Evolutionary conservation across 495 filamentous ascomycete genomes (phyloP).

Genomic region (Penicillium psychrofluorescens): DNA sequence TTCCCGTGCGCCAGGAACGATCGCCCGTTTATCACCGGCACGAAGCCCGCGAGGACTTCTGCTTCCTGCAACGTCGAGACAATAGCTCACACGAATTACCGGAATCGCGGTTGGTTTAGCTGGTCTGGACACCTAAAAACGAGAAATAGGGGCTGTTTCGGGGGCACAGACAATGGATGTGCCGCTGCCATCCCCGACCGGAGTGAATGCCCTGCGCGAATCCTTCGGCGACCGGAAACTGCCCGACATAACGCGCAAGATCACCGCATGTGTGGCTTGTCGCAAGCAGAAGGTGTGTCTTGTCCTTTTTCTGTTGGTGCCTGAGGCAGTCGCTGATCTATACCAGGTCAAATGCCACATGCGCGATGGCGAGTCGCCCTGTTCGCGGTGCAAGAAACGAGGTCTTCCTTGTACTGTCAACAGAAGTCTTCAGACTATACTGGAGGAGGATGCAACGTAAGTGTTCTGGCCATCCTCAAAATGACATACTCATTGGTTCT

Average conservation of each 20-base stretch:
- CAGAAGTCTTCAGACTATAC: conserved; percentile 26
- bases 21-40: too few relatives aligned
- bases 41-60: too few relatives aligned
- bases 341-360: conserved; percentile 38
- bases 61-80: too few relatives aligned
- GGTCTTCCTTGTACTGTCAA: conserved; percentile 27
- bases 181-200: conserved; percentile 11
- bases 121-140: too few relatives aligned
- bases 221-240: conserved; percentile 28
- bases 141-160: neutral
- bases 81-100: too few relatives aligned
- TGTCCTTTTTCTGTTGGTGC: too few relatives aligned
- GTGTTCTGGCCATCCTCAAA: neutral
- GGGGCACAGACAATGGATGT: conserved; percentile 4
- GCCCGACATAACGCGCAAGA: conserved; percentile 30
- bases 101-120: too few relatives aligned
- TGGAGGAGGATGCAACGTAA: conserved; percentile 28
- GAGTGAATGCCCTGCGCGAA: conserved; percentile 20
- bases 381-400: conserved; percentile 22
- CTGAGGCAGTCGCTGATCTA: too few relatives aligned
- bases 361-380: conserved; percentile 24
- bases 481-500: neutral
- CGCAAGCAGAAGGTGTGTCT: conserved; percentile 27
- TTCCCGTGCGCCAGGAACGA: too few relatives aligned
- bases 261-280: conserved; percentile 34